These are phyloP conservation scores for Chloranthus sessilifolius DNA, from an alignment of 164 flowering plant genomes.

Conservation along the genomic window DNA sequence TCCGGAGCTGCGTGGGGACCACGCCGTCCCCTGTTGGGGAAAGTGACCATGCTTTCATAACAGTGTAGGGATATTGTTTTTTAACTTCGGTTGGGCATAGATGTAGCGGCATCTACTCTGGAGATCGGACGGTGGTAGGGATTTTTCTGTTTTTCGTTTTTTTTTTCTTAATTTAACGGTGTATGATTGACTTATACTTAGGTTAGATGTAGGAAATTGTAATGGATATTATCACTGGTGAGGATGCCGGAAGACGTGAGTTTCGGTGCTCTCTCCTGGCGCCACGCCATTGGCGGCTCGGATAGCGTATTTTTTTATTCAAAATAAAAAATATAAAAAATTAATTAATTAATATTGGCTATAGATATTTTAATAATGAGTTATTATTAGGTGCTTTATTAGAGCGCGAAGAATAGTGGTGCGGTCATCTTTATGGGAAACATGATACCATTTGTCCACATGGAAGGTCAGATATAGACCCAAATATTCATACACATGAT, in stretches of 20 bases:
- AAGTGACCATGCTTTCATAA: neutral
- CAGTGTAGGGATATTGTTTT: neutral
- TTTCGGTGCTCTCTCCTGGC: conserved; percentile 6
- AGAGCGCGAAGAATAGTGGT: no score
- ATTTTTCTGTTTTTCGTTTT: neutral
- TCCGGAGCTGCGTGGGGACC: conserved; percentile 3
- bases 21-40: neutral
- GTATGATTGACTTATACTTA: neutral
- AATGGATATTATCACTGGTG: no score
- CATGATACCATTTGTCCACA: no score
- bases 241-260: no score
- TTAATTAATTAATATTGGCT: no score
- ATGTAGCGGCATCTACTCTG: neutral
- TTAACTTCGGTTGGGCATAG: neutral
- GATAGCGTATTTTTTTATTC: no score
- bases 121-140: neutral
- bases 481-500: no score
- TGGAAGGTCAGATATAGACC: no score
- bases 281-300: conserved; percentile 11
- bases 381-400: neutral
- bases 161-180: neutral
- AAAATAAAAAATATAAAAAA: neutral
- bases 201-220: neutral
- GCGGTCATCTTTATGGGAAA: no score
- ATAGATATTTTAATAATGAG: neutral